phyloP scores from a whole-genome alignment of 768 basidiomycete genomes.

The Amanita rubescens region DNA sequence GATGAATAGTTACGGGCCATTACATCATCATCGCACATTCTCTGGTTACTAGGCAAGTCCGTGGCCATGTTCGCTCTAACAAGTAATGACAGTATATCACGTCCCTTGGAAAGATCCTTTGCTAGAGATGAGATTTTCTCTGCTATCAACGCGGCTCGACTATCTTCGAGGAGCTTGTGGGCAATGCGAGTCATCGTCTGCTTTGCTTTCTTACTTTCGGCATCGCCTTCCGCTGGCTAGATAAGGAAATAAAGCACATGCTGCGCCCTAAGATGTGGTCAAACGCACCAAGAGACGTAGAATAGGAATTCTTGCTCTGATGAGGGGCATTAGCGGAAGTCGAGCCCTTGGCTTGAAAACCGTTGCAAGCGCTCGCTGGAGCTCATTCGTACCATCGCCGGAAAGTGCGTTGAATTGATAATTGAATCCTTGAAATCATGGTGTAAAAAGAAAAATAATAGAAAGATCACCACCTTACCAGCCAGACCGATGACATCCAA shows the following conservation, averaged over 20 bases:
- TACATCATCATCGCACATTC: slow-evolving; percentile 57
- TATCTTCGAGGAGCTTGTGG: slow-evolving; percentile 38
- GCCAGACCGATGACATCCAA: slow-evolving; percentile 72
- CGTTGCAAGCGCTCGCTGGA: slow-evolving; percentile 43
- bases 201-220: slow-evolving; percentile 22
- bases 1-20: slow-evolving; percentile 34
- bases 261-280: background rate
- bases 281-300: slow-evolving; percentile 31
- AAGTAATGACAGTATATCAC: slow-evolving; percentile 57
- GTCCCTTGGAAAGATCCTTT: slow-evolving; percentile 25
- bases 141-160: slow-evolving; percentile 32
- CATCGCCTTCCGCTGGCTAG: slow-evolving; percentile 27
- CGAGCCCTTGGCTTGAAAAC: slow-evolving; percentile 39
- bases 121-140: slow-evolving; percentile 22
- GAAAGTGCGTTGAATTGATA: slow-evolving; percentile 27
- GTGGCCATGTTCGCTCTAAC: slow-evolving; percentile 59
- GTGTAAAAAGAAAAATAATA: background rate
- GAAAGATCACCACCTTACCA: slow-evolving; percentile 32
- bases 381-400: slow-evolving; percentile 34
- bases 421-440: slow-evolving; percentile 16
- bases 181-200: slow-evolving; percentile 45
- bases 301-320: slow-evolving; percentile 28
- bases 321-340: slow-evolving; percentile 24
- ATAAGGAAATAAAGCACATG: background rate
- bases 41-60: slow-evolving; percentile 47